Base-by-base conservation (phyloP, 2,329 filamentous ascomycete species). In the Exutisphaerella laricina region DNA sequence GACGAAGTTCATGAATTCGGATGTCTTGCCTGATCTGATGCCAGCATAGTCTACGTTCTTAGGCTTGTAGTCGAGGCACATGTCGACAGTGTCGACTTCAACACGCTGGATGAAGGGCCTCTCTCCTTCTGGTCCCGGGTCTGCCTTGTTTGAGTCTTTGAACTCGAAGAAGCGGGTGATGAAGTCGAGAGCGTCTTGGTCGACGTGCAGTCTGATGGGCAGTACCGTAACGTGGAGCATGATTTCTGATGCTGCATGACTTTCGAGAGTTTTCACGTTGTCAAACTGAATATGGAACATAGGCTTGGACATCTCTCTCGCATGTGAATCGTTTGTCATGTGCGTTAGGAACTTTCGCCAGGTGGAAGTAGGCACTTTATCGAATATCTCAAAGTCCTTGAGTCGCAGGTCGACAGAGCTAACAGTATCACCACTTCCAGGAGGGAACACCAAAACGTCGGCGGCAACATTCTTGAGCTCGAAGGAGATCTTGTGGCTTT, bases 341-440 rank as follows among this genome's bases (percentile, higher is more conserved):
- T 95, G 96, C 0, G 90, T 97, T 10, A 88, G 82, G 67, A 98
- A 98, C 63, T 96, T 98, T 65, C 86, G 94, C 94, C 94, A 98
- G 0, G 90, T 96, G 3, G 92, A 98, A 0, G 88, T 90, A 1
- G 88, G 88, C 2, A 98, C 78, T 59, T 96, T 88, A 63, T 98
- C 92, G 49, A 92, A 95, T 12, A 98, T 82, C 54, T 95, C 89
- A 9, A 98, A 72, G 45, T 92, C 84, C 28, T 79, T 77, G 8
- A 98, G 73, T 6, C 88, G 80, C 23, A 97, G 70, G 63, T 96
- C 87, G 26, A 97, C 71, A 14, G 88, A 94, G 62, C 82, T 94
- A 60, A 94, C 79, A 0, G 88, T 92, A 63, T 96, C 88, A 1
- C 82, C 85, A 13, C 78, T 79, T 3, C 74, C 78, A 0, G 85